Base-by-base conservation (phyloP, 1,139 yeast species). In the Lodderomyces metapsilosis region DNA sequence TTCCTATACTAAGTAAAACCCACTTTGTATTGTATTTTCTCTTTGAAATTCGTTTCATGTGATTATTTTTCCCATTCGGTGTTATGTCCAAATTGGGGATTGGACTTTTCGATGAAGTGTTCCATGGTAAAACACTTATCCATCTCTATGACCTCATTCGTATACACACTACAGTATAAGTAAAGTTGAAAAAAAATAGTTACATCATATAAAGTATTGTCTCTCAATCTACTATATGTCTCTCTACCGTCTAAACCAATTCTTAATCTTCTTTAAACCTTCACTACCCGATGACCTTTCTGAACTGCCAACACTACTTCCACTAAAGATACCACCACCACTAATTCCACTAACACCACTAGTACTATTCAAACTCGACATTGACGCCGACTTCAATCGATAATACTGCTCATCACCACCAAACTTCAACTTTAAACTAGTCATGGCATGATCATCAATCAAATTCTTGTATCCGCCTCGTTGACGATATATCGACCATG, bases 361-460 rank as follows among this genome's bases (percentile, higher is more conserved):
- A 15, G 11, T 28, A 28, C 32, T 28, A 33, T 33, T 33, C 24
- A 33, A 33, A 21, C 36, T 33, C 17, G 36, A 33, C 20, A 33
- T 12, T 10, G 36, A 33, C 5, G 36, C 21, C 18, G 36, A 33
- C 12, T 20, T 33, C n/a, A 33, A 33, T 13, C 25, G 25, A 33
- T 20, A 23, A 20, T 18, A 23, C 21, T 33, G 36, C 20, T 35
- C 28, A 34, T 37, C 35, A 16, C 41, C 45, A 31, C 11, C 37
- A 28, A 71, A 72, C 47, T 61, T 64, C 45, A 72, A 52, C 47
- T 66, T 69, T 45, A 71, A 53, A 18, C 54, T 45, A 32, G 58
- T 49, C 36, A 72, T 53, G 2, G 71, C 71, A 51, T 64, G 62
- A 34, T 64, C 66, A 10, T 55, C 52, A n/a, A 65, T 41, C 39